Evolutionary conservation across 306 rosid genomes (phyloP), one percentile per base, ranked within the genome.

Genomic region (Cucumis hystrix): DNA sequence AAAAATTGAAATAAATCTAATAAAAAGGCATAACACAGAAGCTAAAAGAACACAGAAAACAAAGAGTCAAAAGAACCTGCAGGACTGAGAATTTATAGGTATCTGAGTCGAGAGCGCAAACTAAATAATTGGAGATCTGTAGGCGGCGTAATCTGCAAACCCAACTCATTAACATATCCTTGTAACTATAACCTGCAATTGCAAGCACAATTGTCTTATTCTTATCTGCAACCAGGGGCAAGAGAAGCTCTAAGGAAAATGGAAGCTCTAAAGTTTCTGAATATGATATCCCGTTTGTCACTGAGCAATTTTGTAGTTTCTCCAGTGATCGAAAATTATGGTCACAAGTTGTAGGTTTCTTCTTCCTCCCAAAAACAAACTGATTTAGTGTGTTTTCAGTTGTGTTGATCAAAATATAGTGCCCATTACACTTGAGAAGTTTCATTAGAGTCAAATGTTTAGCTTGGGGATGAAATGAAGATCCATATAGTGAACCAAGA

Each of bases 131-230:
- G 78, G 79, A 60, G 8, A 95, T 77, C 78, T 80, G 80, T 78
- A 92, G 83, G 64, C 73, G 85, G 67, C 89, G 83, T 66, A 92
- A 84, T 88, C 97, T 82, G 85, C 98, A 95, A 77, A 83, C 89
- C 98, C 98, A 95, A 83, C 92, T 95, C 98, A 95, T 95, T 69
- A 95, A 87, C 97, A 95, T 89, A 79, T 95, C 98, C 89, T 90
- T 92, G 78, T 95, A 95, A 79, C 96, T 95, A 83, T 88, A 87
- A 78, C 98, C 98, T 51, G 97, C 89, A 76, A 90, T 87, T 5
- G 97, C 84, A 23, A 95, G 85, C 66, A 92, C 88, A 79, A 90
- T 17, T 62, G 97, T 90, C 83, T 86, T 92, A 77, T 75, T 92
- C 74, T 83, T 81, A 81, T 92, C 96, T 70, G 96, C 92, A 62